These are phyloP conservation scores for Kwoniella shandongensis DNA, from an alignment of 768 basidiomycete species.

Conservation along the genomic window DNA sequence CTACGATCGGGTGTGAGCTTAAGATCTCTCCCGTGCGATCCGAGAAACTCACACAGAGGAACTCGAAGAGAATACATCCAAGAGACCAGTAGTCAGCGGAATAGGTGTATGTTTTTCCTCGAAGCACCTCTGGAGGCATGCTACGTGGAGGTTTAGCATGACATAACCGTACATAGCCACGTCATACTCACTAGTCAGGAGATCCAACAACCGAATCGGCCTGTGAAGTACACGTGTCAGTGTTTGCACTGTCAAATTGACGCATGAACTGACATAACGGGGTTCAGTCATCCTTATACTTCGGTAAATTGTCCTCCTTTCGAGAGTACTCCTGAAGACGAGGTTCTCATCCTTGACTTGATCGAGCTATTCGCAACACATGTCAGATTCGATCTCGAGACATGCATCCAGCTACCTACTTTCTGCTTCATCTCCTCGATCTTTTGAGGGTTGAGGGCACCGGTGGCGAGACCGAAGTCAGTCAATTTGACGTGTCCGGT, in stretches of 20 bases:
- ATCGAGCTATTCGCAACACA: conserved; percentile 67
- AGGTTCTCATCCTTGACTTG: conserved; percentile 92
- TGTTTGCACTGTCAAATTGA: too few species aligned
- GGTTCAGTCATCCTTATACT: conserved; percentile 86
- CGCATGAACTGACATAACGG: conserved; percentile 61
- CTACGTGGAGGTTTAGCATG: conserved; percentile 21
- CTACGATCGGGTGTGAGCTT: conserved; percentile 10
- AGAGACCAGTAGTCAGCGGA: conserved; percentile 98
- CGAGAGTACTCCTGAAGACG: conserved; percentile 85
- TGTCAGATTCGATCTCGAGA: conserved; percentile 13
- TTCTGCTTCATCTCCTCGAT: conserved; percentile 94
- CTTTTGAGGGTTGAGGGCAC: conserved; percentile 86
- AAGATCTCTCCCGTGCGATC: not conserved
- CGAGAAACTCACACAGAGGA: conserved; percentile 41
- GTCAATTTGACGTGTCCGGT: conserved; percentile 89
- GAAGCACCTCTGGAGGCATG: conserved; percentile 83
- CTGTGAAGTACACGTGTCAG: conserved; percentile 22
- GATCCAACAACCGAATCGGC: conserved; percentile 98
- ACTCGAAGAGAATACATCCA: conserved; percentile 95
- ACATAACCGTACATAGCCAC: not conserved
- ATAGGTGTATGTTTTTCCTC: conserved; percentile 91
- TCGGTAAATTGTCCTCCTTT: conserved; percentile 90
- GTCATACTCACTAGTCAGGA: conserved; percentile 69
- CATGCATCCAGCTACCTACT: conserved; percentile 56
- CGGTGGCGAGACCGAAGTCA: conserved; percentile 96